A percentile compares a stretch with the other conserved stretches of the same genome.
These are phyloP conservation scores for Gracilaria domingensis DNA, from an alignment of 23 red algal species.

Conservation along the genomic window DNA sequence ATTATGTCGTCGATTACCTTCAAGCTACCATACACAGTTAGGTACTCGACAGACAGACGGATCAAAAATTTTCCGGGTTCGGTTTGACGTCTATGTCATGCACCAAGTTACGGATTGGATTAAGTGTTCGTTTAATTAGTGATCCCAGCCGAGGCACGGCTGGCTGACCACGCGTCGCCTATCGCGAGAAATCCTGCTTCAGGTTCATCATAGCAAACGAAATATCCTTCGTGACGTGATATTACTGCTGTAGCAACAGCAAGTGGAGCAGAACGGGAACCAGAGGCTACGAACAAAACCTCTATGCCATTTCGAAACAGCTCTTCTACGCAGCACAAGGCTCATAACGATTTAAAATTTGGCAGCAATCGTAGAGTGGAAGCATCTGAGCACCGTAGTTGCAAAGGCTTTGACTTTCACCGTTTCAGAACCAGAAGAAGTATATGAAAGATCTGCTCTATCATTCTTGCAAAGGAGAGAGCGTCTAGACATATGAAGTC, in stretches of 20 bases:
- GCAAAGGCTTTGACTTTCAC: background rate
- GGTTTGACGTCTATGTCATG: conserved; percentile 85
- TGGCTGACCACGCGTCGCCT: conserved; percentile 39
- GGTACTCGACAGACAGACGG: conserved; percentile 86
- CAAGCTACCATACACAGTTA: conserved; percentile 90
- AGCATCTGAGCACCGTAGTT: conserved; percentile 2
- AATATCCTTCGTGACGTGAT: conserved; percentile 44
- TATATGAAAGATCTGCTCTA: background rate
- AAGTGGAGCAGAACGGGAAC: conserved; percentile 75
- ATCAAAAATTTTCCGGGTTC: conserved; percentile 86
- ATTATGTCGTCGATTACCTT: conserved; percentile 58
- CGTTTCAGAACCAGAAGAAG: background rate
- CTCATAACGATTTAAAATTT: conserved; percentile 71
- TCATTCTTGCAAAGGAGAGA: background rate
- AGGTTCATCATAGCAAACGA: conserved; percentile 72
- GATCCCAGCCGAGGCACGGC: conserved; percentile 72
- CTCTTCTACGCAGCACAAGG: conserved; percentile 63
- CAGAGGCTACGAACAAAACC: conserved; percentile 75
- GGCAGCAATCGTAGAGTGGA: conserved; percentile 10
- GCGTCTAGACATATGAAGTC: background rate
- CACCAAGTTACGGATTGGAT: conserved; percentile 98
- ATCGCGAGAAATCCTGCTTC: conserved; percentile 77
- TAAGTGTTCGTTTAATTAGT: conserved; percentile 79
- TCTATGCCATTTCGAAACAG: conserved; percentile 55
- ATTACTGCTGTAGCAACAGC: conserved; percentile 58